phyloP scores from a whole-genome alignment of 257 asterid genomes.

The Nyctanthes arbortristis region DNA sequence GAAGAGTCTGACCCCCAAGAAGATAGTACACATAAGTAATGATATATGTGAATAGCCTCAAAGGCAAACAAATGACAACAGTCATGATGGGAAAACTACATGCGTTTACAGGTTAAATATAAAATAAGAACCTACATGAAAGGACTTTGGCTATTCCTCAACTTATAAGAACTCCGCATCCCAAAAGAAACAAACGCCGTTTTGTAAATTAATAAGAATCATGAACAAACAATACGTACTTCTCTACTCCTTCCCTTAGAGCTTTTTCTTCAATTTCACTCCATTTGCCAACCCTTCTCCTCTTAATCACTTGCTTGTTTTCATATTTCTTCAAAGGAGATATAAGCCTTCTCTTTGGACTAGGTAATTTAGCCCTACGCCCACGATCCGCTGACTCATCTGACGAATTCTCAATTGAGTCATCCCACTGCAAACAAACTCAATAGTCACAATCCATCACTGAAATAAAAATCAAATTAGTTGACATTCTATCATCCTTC shows the following conservation, averaged over 20 bases:
- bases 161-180: neutral
- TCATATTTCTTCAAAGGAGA: conserved; percentile 49
- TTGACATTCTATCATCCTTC: neutral
- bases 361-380: conserved; percentile 40
- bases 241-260: conserved; percentile 63
- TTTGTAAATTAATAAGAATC: neutral
- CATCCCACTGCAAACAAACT: conserved; percentile 69
- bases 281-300: conserved; percentile 64
- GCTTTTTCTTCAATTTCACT: conserved; percentile 76
- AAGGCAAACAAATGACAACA: too few relatives aligned
- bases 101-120: neutral
- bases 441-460: neutral
- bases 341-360: conserved; percentile 37
- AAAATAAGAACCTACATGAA: neutral
- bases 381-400: conserved; percentile 32
- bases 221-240: conserved; percentile 40
- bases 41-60: too few relatives aligned
- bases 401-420: conserved; percentile 38
- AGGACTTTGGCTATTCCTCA: neutral
- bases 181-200: neutral
- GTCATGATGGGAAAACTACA: too few relatives aligned
- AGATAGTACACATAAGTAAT: too few relatives aligned
- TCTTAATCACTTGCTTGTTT: conserved; percentile 30
- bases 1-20: too few relatives aligned
- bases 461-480: conserved; percentile 7